Percentiles rank a stretch among this genome's conserved stretches.
These are phyloP conservation scores for Porphyrellus cyaneotinctus DNA, from an alignment of 768 basidiomycete genomes.

Conservation along the genomic window DNA sequence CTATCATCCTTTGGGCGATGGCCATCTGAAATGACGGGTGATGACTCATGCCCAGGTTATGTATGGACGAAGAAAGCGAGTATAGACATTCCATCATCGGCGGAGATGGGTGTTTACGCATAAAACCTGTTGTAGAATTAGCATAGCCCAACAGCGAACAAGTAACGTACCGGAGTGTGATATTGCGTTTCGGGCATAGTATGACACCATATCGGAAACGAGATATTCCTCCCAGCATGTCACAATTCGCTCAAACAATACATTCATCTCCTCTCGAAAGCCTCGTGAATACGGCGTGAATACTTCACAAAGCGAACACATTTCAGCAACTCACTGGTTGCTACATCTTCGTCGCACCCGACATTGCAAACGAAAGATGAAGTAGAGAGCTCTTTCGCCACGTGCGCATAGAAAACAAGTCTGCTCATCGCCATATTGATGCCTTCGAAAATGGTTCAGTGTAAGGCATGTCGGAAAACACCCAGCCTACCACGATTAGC, in stretches of 20 bases:
- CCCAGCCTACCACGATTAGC: slow-evolving; percentile 34
- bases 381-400: slow-evolving; percentile 45
- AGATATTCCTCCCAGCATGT: slow-evolving; percentile 50
- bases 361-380: slow-evolving; percentile 42
- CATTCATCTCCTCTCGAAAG: slow-evolving; percentile 42
- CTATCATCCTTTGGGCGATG: slow-evolving; percentile 39
- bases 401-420: slow-evolving; percentile 46
- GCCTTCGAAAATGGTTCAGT: slow-evolving; percentile 12
- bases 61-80: slow-evolving; percentile 48
- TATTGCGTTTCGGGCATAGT: slow-evolving; percentile 15
- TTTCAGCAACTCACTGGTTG: slow-evolving; percentile 32
- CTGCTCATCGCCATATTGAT: slow-evolving; percentile 22
- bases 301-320: not conserved
- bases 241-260: slow-evolving; percentile 44
- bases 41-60: slow-evolving; percentile 50
- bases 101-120: slow-evolving; percentile 44
- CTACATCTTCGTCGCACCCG: slow-evolving; percentile 38
- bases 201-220: slow-evolving; percentile 28
- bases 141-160: slow-evolving; percentile 3
- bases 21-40: slow-evolving; percentile 32
- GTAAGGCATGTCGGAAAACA: not conserved
- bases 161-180: slow-evolving; percentile 10
- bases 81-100: slow-evolving; percentile 53
- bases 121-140: slow-evolving; percentile 17
- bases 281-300: slow-evolving; percentile 34